Evolutionary conservation across 1,284 basidiomycete genomes (phyloP).

Genomic region (Vanrija sp.): DNA sequence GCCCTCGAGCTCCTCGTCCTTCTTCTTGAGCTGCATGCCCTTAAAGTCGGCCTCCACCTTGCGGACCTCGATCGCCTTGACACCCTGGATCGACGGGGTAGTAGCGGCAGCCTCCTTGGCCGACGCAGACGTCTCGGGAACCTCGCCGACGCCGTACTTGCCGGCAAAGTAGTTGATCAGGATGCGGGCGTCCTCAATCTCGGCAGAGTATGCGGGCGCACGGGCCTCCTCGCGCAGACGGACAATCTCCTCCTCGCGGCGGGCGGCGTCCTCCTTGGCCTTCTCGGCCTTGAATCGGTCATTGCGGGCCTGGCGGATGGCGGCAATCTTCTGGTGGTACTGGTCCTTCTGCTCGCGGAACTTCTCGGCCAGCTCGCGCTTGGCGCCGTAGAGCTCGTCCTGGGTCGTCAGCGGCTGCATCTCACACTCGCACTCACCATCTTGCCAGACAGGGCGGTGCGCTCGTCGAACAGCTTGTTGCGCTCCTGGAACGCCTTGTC

Average conservation of each 20-base stretch:
- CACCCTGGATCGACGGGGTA: conserved; percentile 56
- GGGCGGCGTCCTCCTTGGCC: conserved; percentile 73
- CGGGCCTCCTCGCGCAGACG: conserved; percentile 87
- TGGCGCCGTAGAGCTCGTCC: conserved; percentile 70
- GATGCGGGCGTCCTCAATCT: conserved; percentile 85
- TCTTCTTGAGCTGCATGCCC: conserved; percentile 79
- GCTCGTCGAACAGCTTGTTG: conserved; percentile 81
- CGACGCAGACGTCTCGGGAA: conserved; percentile 38
- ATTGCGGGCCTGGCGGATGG: conserved; percentile 69
- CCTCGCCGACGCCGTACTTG: conserved; percentile 55
- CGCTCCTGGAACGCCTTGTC: conserved; percentile 81
- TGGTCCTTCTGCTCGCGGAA: conserved; percentile 78
- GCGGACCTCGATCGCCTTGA: conserved; percentile 78
- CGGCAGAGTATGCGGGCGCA: conserved; percentile 80
- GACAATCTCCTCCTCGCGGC: conserved; percentile 74
- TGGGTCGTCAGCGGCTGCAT: conserved; percentile 14
- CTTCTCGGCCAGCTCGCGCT: conserved; percentile 66
- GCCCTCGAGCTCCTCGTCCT: conserved; percentile 80
- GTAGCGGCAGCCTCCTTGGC: conserved; percentile 22
- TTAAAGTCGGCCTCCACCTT: conserved; percentile 71
- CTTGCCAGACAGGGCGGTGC: conserved; percentile 67
- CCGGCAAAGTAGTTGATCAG: conserved; percentile 80
- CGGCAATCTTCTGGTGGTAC: conserved; percentile 74
- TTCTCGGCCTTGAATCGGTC: conserved; percentile 77
- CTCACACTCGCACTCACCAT: conserved; percentile 46